Evolutionary conservation across 106 monocot genomes (phyloP), one percentile per base, ranked within the genome.

Genomic region (Chionographis japonica): DNA sequence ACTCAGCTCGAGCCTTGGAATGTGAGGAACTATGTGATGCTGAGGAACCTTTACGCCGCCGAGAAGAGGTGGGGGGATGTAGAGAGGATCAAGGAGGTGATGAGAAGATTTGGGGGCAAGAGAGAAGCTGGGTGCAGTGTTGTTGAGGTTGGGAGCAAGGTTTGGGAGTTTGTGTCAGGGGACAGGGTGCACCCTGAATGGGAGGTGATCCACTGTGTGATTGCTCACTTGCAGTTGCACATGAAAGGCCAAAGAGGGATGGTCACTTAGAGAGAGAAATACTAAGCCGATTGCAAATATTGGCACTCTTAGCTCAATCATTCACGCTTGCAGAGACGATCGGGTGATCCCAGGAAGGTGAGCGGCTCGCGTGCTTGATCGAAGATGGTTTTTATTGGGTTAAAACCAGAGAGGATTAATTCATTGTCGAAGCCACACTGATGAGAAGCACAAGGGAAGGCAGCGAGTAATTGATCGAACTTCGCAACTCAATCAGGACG

Each of bases 21-120:
- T 60, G 79, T 71, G 4, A 79, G 74, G 73, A 87, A 87, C 63
- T 91, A 84, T 66, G 81, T 87, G 5, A 76, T 91, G 60, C 18
- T 84, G 81, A 84, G 87, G 77, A 91, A 87, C 37, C 60, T 91
- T 66, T 87, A 87, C 63, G 91, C 91, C 2, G 53, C 18, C 18
- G 40, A 17, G 10, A 75, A 62, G 19, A 63, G 67, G 40, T 87
- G 87, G 87, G 64, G 41, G 7, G 91, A 88, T 62, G 91, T 80
- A 54, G 72, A 73, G 51, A 77, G 58, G 54, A 35, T 80, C 16
- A 80, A 79, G 61, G 75, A 54, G 37, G 20, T 59, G 27, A 77
- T 84, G 51, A 69, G 79, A 43, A 58, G 41, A 5, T 42, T 37
- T 49, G 84, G 84, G 52, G 76, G 79, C 12, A 84, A 84, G 65